Evolutionary conservation across 2,329 filamentous ascomycete genomes (phyloP).

Genomic region (Rutstroemia sp.): DNA sequence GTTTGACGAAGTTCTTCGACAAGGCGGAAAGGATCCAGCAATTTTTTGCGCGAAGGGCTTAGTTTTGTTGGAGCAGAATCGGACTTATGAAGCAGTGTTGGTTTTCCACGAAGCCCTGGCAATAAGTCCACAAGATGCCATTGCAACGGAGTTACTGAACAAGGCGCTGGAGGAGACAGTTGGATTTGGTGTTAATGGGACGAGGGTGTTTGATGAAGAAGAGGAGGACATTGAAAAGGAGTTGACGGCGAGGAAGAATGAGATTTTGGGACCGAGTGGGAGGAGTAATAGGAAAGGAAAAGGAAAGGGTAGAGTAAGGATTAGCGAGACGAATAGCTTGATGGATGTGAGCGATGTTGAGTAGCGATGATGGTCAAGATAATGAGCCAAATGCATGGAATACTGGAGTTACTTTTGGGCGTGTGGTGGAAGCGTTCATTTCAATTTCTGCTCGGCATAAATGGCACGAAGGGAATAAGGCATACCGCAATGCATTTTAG

Average conservation of each 20-base stretch:
- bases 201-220: slow-evolving; percentile 31
- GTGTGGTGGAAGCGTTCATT: background rate
- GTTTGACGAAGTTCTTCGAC: slow-evolving; percentile 81
- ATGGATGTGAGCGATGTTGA: slow-evolving; percentile 53
- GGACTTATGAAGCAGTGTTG: slow-evolving; percentile 68
- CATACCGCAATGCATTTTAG: background rate
- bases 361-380: slow-evolving; percentile 8
- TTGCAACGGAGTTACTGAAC: slow-evolving; percentile 70
- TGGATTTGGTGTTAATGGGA: slow-evolving; percentile 22
- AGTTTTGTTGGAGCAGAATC: slow-evolving; percentile 70
- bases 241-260: slow-evolving; percentile 39
- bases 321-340: slow-evolving; percentile 37
- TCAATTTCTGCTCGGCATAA: background rate
- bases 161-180: slow-evolving; percentile 61
- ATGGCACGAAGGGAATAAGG: background rate
- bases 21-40: slow-evolving; percentile 70
- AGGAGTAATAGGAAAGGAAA: slow-evolving; percentile 37
- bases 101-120: slow-evolving; percentile 80
- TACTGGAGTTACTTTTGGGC: background rate
- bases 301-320: slow-evolving; percentile 33
- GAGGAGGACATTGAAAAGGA: slow-evolving; percentile 49
- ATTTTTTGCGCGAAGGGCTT: slow-evolving; percentile 80
- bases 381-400: background rate
- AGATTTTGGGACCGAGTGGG: slow-evolving; percentile 38
- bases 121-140: slow-evolving; percentile 70